Base-by-base conservation (phyloP, 768 basidiomycete species). In the Russula griseocarnosa region DNA sequence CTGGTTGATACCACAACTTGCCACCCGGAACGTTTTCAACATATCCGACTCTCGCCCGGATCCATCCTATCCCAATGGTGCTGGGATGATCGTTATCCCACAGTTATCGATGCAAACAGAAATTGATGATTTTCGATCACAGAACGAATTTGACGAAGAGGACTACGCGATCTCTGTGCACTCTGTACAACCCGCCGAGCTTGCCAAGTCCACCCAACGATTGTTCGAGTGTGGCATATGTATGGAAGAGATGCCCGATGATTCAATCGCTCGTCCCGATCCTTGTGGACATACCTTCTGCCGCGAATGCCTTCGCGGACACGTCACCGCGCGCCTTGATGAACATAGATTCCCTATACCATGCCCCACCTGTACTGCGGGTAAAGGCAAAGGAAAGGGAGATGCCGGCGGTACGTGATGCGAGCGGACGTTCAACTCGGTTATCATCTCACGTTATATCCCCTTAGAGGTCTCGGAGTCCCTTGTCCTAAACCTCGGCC, bases 301-400 rank as follows among this genome's bases (percentile, higher is more conserved):
- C 71, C 75, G 82, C 55, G 70, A 73, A 2, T 88, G 87, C 68
- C 65, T 86, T 55, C 74, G 70, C 58, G 66, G 63, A 5, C 79
- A 82, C 56, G 73, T 81, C 14, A 67, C 67, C 34, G 74, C 78
- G 6, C 81, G 80, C 71, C 75, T 88, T n/a, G 74, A 76, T 18
- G 82, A 84, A 42, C 78, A 78, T 58, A 78, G 78, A 11, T 87
- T 80, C 54, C 87, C 87, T 5, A 81, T 88, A 34, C 69, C 80
- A 14, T 88, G 87, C 71, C 87, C 87, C 1, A 68, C 79, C 34
- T 88, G 87, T 63, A 72, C 75, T 16, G 71, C 75, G 18, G 69
- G 73, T 34, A 69, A 66, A 11, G 63, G 70, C 18, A 62, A 46
- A 42, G 61, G 59, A 14, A 59, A 62, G 55, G 55, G 30, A 5